phyloP scores from a whole-genome alignment of 2,329 filamentous ascomycete genomes.

The Colletotrichum sp. region DNA sequence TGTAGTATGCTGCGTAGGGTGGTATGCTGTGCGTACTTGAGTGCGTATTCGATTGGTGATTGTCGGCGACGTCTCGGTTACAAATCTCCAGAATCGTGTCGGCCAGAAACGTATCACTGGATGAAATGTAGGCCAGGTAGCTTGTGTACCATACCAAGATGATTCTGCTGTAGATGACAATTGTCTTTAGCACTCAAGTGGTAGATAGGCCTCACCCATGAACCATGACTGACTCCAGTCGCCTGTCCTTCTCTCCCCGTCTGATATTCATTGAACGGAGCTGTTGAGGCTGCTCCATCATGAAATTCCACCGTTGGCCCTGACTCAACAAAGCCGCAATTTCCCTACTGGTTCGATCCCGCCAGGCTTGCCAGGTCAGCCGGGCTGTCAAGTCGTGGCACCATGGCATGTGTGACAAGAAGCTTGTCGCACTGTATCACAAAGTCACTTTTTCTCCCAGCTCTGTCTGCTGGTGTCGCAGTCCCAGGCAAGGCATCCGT shows the following conservation, averaged over 20 bases:
- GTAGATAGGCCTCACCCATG: not conserved
- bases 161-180: not conserved
- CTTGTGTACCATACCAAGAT: not conserved
- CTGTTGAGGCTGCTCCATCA: not conserved
- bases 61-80: not conserved
- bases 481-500: not conserved
- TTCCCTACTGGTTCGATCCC: not conserved
- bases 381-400: not conserved
- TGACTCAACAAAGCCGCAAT: not conserved
- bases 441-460: constrained; percentile 1
- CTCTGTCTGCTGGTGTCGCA: not conserved
- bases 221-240: not conserved
- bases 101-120: not conserved
- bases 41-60: not conserved
- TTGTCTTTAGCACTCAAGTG: not conserved
- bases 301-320: not conserved
- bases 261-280: not conserved
- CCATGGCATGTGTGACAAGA: not conserved
- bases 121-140: not conserved
- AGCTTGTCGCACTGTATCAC: not conserved
- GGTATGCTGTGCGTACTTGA: not conserved
- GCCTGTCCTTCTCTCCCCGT: not conserved
- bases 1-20: not conserved
- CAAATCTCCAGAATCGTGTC: not conserved
- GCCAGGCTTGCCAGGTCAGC: not conserved